These are phyloP conservation scores for Mycena latifolia DNA, from an alignment of 768 basidiomycete genomes.

Conservation along the genomic window DNA sequence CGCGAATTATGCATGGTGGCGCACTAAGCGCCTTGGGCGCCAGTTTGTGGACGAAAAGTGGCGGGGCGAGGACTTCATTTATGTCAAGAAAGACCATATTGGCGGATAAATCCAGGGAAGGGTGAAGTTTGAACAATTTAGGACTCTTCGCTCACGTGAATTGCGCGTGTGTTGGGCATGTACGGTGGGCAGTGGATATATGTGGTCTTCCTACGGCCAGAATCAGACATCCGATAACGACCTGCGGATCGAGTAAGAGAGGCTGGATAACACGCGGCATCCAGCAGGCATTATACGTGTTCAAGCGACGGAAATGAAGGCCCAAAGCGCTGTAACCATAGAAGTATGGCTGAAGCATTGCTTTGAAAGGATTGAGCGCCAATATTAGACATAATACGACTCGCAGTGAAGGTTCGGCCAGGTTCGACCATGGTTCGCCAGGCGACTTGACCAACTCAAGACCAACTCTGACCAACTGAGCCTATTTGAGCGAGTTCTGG, in stretches of 20 bases:
- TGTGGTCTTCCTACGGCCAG: neutral
- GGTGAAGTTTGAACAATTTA: no score
- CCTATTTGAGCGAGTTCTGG: no score
- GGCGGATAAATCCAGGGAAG: no score
- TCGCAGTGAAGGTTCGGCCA: no score
- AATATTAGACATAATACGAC: no score
- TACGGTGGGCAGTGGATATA: neutral
- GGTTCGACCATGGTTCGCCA: no score
- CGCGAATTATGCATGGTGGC: conserved; percentile 6
- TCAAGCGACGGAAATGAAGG: conserved; percentile 6
- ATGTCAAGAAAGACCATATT: no score
- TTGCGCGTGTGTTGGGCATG: neutral
- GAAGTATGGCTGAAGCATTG: neutral
- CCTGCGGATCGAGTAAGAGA: neutral
- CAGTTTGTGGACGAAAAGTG: neutral
- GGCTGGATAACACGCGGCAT: conserved; percentile 9
- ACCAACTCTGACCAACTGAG: no score
- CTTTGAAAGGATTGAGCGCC: no score
- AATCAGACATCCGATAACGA: neutral
- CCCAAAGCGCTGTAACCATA: no score
- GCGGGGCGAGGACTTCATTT: neutral
- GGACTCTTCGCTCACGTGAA: no score
- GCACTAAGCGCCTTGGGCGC: conserved; percentile 18
- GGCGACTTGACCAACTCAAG: no score
- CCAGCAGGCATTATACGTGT: conserved; percentile 13